Percentiles rank a stretch among this genome's conserved stretches.
phyloP scores from a whole-genome alignment of 331 rosid genomes.

The Erythrophleum ivorense region DNA sequence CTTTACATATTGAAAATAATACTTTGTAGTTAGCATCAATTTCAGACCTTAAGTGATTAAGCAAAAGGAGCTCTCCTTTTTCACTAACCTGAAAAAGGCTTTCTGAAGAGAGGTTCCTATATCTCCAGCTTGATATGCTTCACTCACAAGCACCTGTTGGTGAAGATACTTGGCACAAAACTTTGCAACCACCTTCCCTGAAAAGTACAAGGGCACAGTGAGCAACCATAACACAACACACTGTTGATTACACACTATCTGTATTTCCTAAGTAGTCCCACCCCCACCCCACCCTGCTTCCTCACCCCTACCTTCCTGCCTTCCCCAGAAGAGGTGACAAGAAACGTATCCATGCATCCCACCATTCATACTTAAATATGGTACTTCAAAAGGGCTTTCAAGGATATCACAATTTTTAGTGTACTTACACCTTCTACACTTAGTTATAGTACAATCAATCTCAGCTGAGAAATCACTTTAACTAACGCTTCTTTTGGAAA shows the following conservation, averaged over 20 bases:
- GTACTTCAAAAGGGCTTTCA: background rate
- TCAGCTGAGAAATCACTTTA: background rate
- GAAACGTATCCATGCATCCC: background rate
- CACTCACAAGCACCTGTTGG: constrained; percentile 75
- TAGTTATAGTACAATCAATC: background rate
- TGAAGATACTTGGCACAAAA: constrained; percentile 91
- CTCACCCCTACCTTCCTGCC: background rate
- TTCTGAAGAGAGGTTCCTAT: constrained; percentile 74
- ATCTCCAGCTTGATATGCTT: constrained; percentile 78
- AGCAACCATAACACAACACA: constrained; percentile 32
- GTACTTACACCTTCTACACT: background rate
- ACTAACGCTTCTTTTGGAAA: background rate
- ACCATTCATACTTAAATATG: background rate
- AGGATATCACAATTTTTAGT: background rate
- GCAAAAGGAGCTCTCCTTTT: background rate
- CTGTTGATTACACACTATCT: background rate
- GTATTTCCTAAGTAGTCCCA: background rate
- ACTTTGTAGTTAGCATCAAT: background rate
- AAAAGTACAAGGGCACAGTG: constrained; percentile 36
- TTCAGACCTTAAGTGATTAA: background rate
- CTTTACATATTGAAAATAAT: background rate
- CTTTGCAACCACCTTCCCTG: constrained; percentile 94
- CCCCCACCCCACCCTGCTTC: background rate
- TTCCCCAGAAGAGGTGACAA: background rate
- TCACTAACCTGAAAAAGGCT: constrained; percentile 77